Base-by-base conservation (phyloP, 352 stramenopile genomes). In the Phytophthora rubi region DNA sequence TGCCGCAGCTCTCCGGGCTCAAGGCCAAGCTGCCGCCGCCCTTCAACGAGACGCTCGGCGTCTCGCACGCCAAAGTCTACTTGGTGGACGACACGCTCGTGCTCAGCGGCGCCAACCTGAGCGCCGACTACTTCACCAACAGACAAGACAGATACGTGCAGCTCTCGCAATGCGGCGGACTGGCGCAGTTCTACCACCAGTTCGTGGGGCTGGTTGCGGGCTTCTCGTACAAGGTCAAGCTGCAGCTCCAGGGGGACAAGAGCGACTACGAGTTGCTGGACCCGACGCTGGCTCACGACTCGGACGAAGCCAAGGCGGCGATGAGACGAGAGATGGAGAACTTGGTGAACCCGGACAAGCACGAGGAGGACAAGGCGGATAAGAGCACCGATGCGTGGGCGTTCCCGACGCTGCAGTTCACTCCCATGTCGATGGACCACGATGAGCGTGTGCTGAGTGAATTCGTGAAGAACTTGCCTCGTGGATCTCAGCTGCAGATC, bases 21-120 rank as follows among this genome's bases (percentile, higher is more conserved):
- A 84, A 82, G 30, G 81, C 83, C 3, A 83, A 75, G 47, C 67
- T 94, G 5, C 86, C 86, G 6, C 83, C 88, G 32, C 88, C 86
- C 4, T 93, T 91, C 55, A 93, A 95, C 53, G 88, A 95, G 70
- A 91, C 86, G n/a, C 76, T 94, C 9, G 87, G 88, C 21, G 86
- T 95, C 10, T 91, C 74, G 5, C 89, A 97, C 59, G 83, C 87
- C 33, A 97, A 97, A 76, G 85, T 92, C 16, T 97, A 97, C 53
- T 60, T 93, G 8, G 83, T 88, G 49, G 89, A 97, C 69, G 84
- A 94, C 56, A 90, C 76, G 28, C 77, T 95, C 30, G 81, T 95
- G 44, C 80, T 95, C 12, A 93, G 84, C 53, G 89, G 88, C 9
- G 89, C 89, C 7, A 97, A 97, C 60, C 67, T 97, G 6, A 94